Evolutionary conservation across 371 early-diverging fungal genomes (phyloP).

Genomic region (Aphelidium insulamus): DNA sequence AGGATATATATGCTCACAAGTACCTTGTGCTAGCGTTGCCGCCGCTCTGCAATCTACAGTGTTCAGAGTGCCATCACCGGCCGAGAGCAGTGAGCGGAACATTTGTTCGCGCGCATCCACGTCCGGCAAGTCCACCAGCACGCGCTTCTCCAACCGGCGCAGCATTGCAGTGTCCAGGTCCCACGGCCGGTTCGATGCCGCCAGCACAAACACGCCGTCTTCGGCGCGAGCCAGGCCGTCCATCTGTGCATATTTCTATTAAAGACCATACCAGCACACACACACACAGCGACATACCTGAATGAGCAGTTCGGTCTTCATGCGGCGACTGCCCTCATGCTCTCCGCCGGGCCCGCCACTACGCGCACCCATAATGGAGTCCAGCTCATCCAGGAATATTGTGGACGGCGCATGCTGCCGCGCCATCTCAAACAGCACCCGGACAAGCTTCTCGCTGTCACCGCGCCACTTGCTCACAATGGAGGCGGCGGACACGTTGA

Average conservation of each 20-base stretch:
- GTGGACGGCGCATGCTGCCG: conserved; percentile 22
- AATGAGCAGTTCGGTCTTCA: conserved; percentile 29
- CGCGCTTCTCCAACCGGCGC: conserved; percentile 23
- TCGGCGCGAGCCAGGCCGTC: conserved; percentile 17
- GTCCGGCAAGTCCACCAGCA: conserved; percentile 18
- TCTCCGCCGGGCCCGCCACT: conserved; percentile 12
- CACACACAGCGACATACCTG: conserved; percentile 8
- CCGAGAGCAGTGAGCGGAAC: conserved; percentile 6
- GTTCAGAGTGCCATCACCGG: conserved; percentile 1
- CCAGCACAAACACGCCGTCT: conserved; percentile 21
- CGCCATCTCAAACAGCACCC: conserved; percentile 25
- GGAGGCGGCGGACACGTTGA: conserved; percentile 32
- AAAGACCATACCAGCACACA: neutral
- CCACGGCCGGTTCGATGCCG: conserved; percentile 28
- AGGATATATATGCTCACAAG: neutral
- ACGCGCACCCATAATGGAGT: conserved; percentile 22
- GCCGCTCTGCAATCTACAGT: conserved; percentile 11
- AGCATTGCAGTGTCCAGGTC: conserved; percentile 25
- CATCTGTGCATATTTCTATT: conserved; percentile 11
- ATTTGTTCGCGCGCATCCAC: conserved; percentile 10
- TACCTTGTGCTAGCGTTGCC: conserved; percentile 12
- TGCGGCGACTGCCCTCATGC: conserved; percentile 25
- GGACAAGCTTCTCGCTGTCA: conserved; percentile 24
- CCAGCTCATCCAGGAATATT: conserved; percentile 29
- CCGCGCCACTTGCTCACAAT: conserved; percentile 48